Conservation (phyloP, 2,329 filamentous ascomycete genomes). For the Alternaria sp. region DNA sequence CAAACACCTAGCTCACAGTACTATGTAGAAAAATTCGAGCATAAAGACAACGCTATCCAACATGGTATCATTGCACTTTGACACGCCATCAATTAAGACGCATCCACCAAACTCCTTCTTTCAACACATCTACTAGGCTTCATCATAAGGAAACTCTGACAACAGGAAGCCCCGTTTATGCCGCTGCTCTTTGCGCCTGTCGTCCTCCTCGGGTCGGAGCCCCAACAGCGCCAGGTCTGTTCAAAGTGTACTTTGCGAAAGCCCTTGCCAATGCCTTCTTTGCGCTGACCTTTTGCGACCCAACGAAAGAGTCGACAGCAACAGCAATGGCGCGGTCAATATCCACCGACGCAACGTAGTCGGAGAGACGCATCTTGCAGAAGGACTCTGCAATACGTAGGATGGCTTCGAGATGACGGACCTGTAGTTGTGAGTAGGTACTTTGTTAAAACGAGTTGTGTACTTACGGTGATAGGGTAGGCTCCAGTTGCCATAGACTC, state of each 20-base stretch:
- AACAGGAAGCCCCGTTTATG: constrained; percentile 19
- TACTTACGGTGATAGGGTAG: constrained; percentile 93
- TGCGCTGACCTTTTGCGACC: constrained; percentile 94
- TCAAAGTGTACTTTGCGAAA: constrained; percentile 86
- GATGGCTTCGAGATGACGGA: constrained; percentile 96
- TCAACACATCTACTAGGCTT: constrained; percentile 11
- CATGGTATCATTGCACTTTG: constrained; percentile 30
- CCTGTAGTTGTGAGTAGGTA: constrained; percentile 62
- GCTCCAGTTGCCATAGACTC: constrained; percentile 93
- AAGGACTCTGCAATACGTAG: constrained; percentile 95
- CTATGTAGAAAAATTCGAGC: constrained; percentile 1
- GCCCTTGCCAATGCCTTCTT: constrained; percentile 95
- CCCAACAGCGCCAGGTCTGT: constrained; percentile 55
- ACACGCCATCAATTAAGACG: constrained; percentile 13
- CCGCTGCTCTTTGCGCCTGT: constrained; percentile 41
- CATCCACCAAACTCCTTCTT: constrained; percentile 5
- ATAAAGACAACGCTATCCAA: constrained; percentile 1
- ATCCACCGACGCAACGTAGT: constrained; percentile 89
- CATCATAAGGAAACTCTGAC: neutral
- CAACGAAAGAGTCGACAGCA: constrained; percentile 94
- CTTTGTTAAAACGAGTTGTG: neutral
- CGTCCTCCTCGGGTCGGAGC: constrained; percentile 36
- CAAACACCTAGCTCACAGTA: neutral
- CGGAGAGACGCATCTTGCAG: constrained; percentile 96
- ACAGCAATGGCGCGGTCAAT: constrained; percentile 98